A percentile compares a stretch with the other conserved stretches of the same genome.
Conservation (phyloP, 1,284 basidiomycete species). For the Moesziomyces globuligerus region DNA sequence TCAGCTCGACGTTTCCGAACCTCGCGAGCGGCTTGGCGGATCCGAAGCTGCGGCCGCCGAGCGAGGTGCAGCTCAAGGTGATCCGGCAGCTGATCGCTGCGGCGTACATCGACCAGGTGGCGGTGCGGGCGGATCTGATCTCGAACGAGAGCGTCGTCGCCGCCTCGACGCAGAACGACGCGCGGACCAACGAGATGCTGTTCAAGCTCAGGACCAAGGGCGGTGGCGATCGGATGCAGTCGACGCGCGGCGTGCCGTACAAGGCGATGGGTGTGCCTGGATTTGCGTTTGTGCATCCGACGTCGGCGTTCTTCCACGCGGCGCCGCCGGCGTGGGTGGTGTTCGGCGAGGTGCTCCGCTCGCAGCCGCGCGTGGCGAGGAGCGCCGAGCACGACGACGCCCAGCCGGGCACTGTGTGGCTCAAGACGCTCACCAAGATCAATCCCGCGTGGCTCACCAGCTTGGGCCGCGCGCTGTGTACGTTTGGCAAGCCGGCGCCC, state of each 20-base stretch:
- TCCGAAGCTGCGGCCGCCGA: conserved; percentile 55
- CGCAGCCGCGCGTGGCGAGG: conserved; percentile 65
- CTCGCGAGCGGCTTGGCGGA: conserved; percentile 26
- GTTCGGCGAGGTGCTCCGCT: conserved; percentile 74
- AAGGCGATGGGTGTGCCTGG: conserved; percentile 78
- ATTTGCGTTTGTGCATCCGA: conserved; percentile 92
- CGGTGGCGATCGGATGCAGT: conserved; percentile 76
- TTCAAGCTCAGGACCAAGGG: conserved; percentile 57
- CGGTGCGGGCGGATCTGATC: conserved; percentile 86
- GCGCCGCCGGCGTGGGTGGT: conserved; percentile 86
- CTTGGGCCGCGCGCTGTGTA: conserved; percentile 83
- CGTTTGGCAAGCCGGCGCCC: conserved; percentile 80
- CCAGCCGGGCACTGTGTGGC: conserved; percentile 42
- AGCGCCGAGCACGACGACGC: conserved; percentile 17
- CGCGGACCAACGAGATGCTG: conserved; percentile 33
- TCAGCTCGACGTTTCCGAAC: conserved; percentile 37
- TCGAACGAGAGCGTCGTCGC: conserved; percentile 53
- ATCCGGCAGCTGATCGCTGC: conserved; percentile 88
- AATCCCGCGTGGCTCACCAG: conserved; percentile 89
- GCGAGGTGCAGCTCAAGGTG: conserved; percentile 78
- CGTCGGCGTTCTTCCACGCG: conserved; percentile 79
- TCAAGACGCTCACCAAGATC: conserved; percentile 69
- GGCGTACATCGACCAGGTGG: conserved; percentile 95
- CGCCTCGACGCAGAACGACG: conserved; percentile 20
- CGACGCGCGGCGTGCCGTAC: conserved; percentile 84